A percentile compares a stretch with the other conserved stretches of the same genome.
Evolutionary conservation across 352 stramenopile genomes (phyloP).

Genomic region (Achlya hypogyna): DNA sequence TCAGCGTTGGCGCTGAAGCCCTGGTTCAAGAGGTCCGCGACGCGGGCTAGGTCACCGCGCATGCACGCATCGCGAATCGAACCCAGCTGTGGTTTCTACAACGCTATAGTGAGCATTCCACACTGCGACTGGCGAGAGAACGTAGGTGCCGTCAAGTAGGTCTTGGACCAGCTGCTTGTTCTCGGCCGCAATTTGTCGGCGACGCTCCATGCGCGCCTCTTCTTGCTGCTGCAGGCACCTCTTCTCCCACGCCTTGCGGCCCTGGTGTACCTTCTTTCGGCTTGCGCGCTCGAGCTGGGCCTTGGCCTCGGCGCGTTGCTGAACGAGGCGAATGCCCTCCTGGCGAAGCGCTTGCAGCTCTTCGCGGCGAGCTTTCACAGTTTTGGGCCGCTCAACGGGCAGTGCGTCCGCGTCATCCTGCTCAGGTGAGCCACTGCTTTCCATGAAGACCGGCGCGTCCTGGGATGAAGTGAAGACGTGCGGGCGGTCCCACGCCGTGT

Average conservation of each 20-base stretch:
- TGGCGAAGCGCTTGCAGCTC: neutral
- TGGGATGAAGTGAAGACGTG: slow-evolving; percentile 25
- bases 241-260: slow-evolving; percentile 16
- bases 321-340: neutral
- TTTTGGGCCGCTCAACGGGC: neutral
- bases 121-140: neutral
- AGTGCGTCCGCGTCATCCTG: neutral
- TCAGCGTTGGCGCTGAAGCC: slow-evolving; percentile 49
- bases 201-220: slow-evolving; percentile 23
- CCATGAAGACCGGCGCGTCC: slow-evolving; percentile 20
- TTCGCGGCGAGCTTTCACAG: neutral
- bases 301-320: slow-evolving; percentile 8
- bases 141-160: slow-evolving; percentile 33
- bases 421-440: neutral
- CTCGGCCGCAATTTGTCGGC: slow-evolving; percentile 28
- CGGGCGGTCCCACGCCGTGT: slow-evolving; percentile 39
- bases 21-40: slow-evolving; percentile 36
- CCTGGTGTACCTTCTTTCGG: slow-evolving; percentile 8
- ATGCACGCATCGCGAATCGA: slow-evolving; percentile 61
- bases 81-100: slow-evolving; percentile 53
- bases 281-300: neutral
- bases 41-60: slow-evolving; percentile 36
- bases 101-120: neutral
- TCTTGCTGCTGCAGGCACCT: neutral
- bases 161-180: slow-evolving; percentile 34